Percentiles rank a stretch among this genome's conserved stretches.
phyloP scores from a whole-genome alignment of 192 early-diverging fungal genomes.

The Backusella liffmaniae region DNA sequence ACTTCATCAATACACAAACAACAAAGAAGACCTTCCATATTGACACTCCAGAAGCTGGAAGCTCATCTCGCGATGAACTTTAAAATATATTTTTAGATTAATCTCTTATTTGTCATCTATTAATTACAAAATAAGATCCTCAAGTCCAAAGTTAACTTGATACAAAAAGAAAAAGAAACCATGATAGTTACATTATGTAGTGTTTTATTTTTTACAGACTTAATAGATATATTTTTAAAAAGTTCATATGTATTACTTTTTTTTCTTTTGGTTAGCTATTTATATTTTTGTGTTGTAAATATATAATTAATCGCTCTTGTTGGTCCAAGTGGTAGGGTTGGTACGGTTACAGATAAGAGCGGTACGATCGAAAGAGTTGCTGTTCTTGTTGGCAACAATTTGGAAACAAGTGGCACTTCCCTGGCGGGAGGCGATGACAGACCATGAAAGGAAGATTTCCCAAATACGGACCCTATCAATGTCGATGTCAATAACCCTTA shows the following conservation, averaged over 20 bases:
- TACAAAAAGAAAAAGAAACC: neutral
- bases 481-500: neutral
- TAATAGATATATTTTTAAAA: neutral
- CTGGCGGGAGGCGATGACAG: conserved; percentile 93
- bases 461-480: conserved; percentile 67
- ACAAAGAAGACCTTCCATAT: neutral
- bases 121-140: neutral
- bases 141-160: neutral
- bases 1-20: conserved; percentile 45
- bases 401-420: conserved; percentile 97
- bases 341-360: conserved; percentile 53
- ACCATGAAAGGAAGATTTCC: conserved; percentile 99
- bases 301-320: conserved; percentile 10
- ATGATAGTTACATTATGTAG: neutral
- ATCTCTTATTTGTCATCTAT: neutral
- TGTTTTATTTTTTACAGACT: conserved; percentile 7
- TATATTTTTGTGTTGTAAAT: conserved; percentile 9
- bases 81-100: neutral
- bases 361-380: conserved; percentile 90
- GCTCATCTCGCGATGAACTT: neutral
- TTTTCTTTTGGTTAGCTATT: neutral
- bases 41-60: neutral
- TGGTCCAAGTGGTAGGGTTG: conserved; percentile 31
- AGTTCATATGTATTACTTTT: neutral
- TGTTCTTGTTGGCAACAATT: conserved; percentile 96